Evolutionary conservation across 192 early-diverging fungal species (phyloP), one percentile per base, ranked within the genome.

Genomic region (Physocladia obscura): DNA sequence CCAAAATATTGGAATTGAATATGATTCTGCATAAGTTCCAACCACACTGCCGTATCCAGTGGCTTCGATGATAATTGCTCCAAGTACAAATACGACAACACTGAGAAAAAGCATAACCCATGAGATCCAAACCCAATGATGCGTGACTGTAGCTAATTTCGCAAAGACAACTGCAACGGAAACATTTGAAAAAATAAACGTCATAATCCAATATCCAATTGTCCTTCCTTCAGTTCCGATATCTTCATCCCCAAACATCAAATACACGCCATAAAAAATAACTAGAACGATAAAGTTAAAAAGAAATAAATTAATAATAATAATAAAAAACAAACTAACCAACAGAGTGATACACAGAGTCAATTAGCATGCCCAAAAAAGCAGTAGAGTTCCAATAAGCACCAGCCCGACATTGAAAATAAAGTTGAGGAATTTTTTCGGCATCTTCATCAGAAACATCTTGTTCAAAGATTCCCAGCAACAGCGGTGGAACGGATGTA

Each of bases 401-500:
- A 1, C 81, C 79, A 8, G 59, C 58, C 32, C 69, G 52, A 49
- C 81, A 62, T 50, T 80, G 69, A 5, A 54, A 57, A 57, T 84
- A 87, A 0, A 82, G 64, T 63, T 84, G 50, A 22, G 85, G 85
- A 51, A 73, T 56, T 19, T 56, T 38, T 22, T 76, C 70, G 21
- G 82, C 73, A 4, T 52, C 24, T 3, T 47, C 54, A 24, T 81
- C 79, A 2, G 70, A 64, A 8, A 79, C 55, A 71, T 87, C 85
- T 44, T 74, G 57, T 63, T 87, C 82, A 51, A 77, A 87, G 24
- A 82, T 60, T 8, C 78, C 81, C 40, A 80, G 49, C 11, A 82
- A 48, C 15, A 87, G 69, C 6, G 83, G 83, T 26, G 83, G 81
- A 4, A 87, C 11, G 13, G 77, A 80, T 2, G 81, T 80, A 57